Base-by-base conservation (phyloP, 2,329 filamentous ascomycete genomes). In the Hypoxylon sp. region DNA sequence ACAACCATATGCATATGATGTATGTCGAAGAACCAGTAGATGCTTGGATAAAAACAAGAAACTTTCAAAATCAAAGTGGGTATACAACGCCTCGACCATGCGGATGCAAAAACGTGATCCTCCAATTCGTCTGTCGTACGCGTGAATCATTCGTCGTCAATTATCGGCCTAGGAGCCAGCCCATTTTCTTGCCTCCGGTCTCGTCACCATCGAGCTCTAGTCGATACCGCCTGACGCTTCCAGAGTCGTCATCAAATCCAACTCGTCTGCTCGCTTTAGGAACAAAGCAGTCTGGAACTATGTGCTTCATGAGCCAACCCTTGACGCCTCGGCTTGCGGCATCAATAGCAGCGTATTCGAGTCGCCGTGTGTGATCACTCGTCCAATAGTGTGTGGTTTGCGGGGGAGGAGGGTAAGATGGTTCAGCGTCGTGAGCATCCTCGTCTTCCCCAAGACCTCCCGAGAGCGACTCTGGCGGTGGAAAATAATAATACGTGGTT, bases 301-400 rank as follows among this genome's bases (percentile, higher is more conserved):
- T 76, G 71, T 86, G 82, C 46, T 84, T 82, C 75, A 85, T 81
- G 34, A 89, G 73, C 85, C 89, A 90, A 11, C 88, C 89, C 69
- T 84, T 84, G 30, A 91, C 81, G 3, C 89, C 89, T 1, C 83
- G 82, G 36, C 83, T 85, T 1, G 88, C 87, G 0, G 88, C 87
- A 53, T 91, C 89, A 43, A 91, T 91, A 60, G 89, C 89, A 0
- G 88, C 89, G 72, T 91, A 91, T 79, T 91, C 89, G 2, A 90
- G 81, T 10, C 87, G 82, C 2, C 89, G 83, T 0, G 88, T 90
- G 58, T 82, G 82, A 74, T 90, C 87, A 73, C 87, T 90, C 0
- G 88, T 90, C 89, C 89, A 91, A 78, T 90, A 91, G 74, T 90
- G 87, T 1, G 86, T 87, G 2, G 89, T 90, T 70, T 85, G 83